Evolutionary conservation across 306 rosid species (phyloP), one percentile per base, ranked within the genome.

Genomic region (Oxytropis ochrocephala): DNA sequence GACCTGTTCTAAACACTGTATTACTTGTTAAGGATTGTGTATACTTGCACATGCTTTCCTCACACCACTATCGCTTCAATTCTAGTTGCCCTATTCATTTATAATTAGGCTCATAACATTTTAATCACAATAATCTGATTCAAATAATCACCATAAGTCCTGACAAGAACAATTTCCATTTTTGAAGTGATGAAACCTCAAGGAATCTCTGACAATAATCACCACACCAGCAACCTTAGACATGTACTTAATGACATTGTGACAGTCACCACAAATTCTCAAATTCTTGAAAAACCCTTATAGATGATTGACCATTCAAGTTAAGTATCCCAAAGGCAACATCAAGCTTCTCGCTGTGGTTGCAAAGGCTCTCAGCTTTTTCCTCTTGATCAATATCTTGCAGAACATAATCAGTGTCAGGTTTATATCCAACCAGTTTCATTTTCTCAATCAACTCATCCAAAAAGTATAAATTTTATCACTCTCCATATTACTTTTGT

Each of bases 381-480:
- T 73, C 95, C 56, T 83, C 86, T 74, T 57, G 78, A 67, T 82
- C 87, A 69, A 78, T 75, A 78, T 85, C 91, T 69, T 85, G 87
- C 42, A 85, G 81, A 64, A 75, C 86, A 75, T 79, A 85, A 47
- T 85, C 81, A 62, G 84, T 82, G 60, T 74, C 80, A 27, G 91
- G 87, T 53, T 67, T 81, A 55, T 79, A 73, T 53, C 90, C 80
- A 29, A 76, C 78, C 59, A 66, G 47, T 75, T 79, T 81, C 88
- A 87, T 78, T 67, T 82, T 79, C 78, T 72, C 80, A 67, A 70
- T 79, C 60, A 82, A 75, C 42, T 80, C 84, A 14, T 66, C 68
- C 71, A 84, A 56, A 69, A 68, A 5, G 63, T 11, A 27, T 77
- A 72, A 53, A 85, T 83, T 70, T 57, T 57, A 24, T 21, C 70